Conservation (phyloP, 192 early-diverging fungal genomes). For the Coemansia sp. region DNA sequence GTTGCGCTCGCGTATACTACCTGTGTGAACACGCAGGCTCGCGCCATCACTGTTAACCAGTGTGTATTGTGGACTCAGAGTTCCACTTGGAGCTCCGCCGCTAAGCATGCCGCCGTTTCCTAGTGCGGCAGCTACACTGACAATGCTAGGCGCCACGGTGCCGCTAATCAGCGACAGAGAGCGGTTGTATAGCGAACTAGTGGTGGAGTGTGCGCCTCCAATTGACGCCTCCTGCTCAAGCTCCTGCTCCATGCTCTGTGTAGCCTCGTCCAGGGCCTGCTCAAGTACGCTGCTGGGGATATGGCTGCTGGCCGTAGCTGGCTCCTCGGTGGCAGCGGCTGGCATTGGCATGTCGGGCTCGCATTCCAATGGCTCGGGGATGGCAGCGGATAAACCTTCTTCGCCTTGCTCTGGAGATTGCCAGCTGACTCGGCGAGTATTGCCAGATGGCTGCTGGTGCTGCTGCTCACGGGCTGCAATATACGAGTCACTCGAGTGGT, state of each 20-base stretch:
- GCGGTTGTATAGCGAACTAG: conserved; percentile 22
- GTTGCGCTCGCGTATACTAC: conserved; percentile 47
- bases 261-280: background rate
- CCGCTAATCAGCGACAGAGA: conserved; percentile 13
- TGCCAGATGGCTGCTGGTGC: background rate
- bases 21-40: conserved; percentile 45
- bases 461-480: no score
- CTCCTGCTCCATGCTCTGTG: no score
- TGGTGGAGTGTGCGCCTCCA: conserved; percentile 2
- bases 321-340: background rate
- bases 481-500: no score
- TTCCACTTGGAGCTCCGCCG: conserved; percentile 15
- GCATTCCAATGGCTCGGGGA: no score
- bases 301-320: no score
- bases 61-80: conserved; percentile 44
- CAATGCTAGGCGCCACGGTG: no score
- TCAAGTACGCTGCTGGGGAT: no score
- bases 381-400: background rate
- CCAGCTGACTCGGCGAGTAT: conserved; percentile 4
- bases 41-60: conserved; percentile 48
- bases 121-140: no score
- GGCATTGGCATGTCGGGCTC: background rate
- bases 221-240: background rate
- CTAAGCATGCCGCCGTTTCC: no score
- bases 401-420: background rate